A percentile compares a stretch with the other conserved stretches of the same genome.
These are phyloP conservation scores for Protomyces gravidus DNA, from an alignment of 1,139 yeast species.

Conservation along the genomic window DNA sequence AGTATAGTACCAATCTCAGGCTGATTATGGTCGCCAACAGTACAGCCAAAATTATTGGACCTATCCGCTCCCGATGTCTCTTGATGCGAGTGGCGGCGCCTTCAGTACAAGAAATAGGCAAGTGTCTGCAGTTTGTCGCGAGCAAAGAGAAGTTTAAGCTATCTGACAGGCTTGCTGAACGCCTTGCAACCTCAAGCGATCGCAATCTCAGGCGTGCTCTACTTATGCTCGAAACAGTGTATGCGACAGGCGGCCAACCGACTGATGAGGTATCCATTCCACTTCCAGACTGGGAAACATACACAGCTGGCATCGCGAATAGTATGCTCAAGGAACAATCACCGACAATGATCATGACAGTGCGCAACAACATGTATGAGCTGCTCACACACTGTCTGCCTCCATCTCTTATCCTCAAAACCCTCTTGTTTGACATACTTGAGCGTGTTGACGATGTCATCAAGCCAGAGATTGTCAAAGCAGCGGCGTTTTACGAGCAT, in stretches of 20 bases:
- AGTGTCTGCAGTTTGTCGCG: slow-evolving; percentile 55
- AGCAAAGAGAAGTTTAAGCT: slow-evolving; percentile 53
- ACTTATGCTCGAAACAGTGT: slow-evolving; percentile 75
- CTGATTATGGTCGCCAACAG: slow-evolving; percentile 80
- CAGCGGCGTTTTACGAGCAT: slow-evolving; percentile 78
- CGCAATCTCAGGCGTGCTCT: slow-evolving; percentile 76
- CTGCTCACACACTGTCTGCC: slow-evolving; percentile 91
- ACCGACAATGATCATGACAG: slow-evolving; percentile 62
- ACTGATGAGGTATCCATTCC: slow-evolving; percentile 45
- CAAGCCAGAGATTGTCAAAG: slow-evolving; percentile 55
- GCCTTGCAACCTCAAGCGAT: slow-evolving; percentile 55
- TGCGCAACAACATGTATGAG: slow-evolving; percentile 75
- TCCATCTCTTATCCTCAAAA: slow-evolving; percentile 66
- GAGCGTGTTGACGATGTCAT: slow-evolving; percentile 44
- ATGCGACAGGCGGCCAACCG: slow-evolving; percentile 52
- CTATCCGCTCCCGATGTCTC: slow-evolving; percentile 88
- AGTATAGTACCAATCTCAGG: slow-evolving; percentile 82
- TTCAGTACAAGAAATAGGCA: slow-evolving; percentile 51
- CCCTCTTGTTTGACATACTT: slow-evolving; percentile 49
- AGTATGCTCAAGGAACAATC: slow-evolving; percentile 58
- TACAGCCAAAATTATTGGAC: slow-evolving; percentile 85
- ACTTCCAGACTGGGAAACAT: slow-evolving; percentile 83
- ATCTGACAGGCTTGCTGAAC: slow-evolving; percentile 46
- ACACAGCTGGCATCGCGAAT: slow-evolving; percentile 60
- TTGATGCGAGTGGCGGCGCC: slow-evolving; percentile 86